Evolutionary conservation across 78 protist genomes (phyloP).

Genomic region (Capsaspora owczarzaki): DNA sequence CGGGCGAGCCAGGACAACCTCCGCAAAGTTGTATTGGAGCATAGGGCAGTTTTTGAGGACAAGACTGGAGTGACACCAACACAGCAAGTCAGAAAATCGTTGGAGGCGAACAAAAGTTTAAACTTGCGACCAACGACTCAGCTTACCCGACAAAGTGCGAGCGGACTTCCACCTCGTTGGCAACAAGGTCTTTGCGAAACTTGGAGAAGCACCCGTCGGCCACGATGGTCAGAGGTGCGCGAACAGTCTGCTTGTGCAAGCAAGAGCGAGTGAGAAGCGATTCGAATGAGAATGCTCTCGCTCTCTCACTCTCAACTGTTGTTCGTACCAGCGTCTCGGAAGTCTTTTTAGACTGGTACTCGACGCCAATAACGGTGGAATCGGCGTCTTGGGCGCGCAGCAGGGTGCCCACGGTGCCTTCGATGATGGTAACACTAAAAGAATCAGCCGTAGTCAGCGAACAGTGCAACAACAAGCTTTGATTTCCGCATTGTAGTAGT

Average conservation of each 20-base stretch:
- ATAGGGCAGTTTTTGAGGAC: constrained; percentile 13
- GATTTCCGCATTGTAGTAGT: too few species aligned
- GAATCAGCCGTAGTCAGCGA: too few species aligned
- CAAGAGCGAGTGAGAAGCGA: too few species aligned
- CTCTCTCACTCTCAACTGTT: too few species aligned
- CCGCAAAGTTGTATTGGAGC: constrained; percentile 38
- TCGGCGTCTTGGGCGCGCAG: not conserved
- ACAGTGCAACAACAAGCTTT: too few species aligned
- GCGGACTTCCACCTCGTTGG: not conserved
- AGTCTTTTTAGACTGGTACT: not conserved
- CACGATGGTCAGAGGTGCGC: constrained; percentile 48
- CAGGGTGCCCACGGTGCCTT: not conserved
- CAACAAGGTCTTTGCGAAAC: constrained; percentile 5
- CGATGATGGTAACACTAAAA: not conserved
- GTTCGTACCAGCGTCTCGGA: too few species aligned
- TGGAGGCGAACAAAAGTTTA: not conserved
- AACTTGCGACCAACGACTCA: not conserved
- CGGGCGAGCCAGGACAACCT: constrained; percentile 47
- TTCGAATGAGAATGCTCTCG: too few species aligned
- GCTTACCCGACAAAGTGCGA: constrained; percentile 37
- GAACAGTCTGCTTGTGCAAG: not conserved
- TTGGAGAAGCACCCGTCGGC: constrained; percentile 58
- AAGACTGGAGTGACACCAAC: not conserved
- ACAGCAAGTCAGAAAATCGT: not conserved
- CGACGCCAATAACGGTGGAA: not conserved